Conservation (phyloP, 306 rosid genomes). For the Begonia peltatifolia region DNA sequence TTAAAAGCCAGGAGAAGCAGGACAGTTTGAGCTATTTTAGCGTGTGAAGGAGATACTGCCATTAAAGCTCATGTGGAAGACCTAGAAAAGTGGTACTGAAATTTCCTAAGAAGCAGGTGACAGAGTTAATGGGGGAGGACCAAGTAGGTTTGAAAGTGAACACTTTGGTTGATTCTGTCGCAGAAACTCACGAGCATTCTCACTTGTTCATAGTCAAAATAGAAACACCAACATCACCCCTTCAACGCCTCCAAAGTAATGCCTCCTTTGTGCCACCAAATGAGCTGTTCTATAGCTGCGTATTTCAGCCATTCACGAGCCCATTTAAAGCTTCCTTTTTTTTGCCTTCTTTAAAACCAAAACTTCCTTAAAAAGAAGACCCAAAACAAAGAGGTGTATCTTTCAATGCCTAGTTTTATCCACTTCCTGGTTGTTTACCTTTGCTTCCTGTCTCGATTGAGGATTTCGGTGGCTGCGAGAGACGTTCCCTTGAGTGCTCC, state of each 20-base stretch:
- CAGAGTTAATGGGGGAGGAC: too few species aligned
- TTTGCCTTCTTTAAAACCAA: background rate
- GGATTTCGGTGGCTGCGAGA: background rate
- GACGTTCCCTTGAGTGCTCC: conserved; percentile 8
- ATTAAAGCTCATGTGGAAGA: too few species aligned
- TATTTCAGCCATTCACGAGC: conserved; percentile 5
- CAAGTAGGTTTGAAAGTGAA: background rate
- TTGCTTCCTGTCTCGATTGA: background rate
- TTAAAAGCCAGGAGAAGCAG: too few species aligned
- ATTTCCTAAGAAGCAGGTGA: too few species aligned
- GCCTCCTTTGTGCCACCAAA: conserved; percentile 2
- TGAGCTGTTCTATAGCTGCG: conserved; percentile 2
- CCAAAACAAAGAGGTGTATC: background rate
- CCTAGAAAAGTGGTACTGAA: too few species aligned
- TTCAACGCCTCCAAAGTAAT: background rate
- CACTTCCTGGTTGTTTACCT: background rate
- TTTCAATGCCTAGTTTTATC: background rate
- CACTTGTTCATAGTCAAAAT: conserved; percentile 1
- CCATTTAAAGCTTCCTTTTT: conserved; percentile 6
- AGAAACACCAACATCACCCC: background rate
- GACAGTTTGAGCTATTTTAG: too few species aligned
- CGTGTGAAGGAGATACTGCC: too few species aligned
- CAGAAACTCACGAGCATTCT: conserved; percentile 8
- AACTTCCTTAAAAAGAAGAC: background rate
- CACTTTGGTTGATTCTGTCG: too few species aligned